These are phyloP conservation scores for Deinandra increscens DNA, from an alignment of 129 eudicot species.

Conservation along the genomic window DNA sequence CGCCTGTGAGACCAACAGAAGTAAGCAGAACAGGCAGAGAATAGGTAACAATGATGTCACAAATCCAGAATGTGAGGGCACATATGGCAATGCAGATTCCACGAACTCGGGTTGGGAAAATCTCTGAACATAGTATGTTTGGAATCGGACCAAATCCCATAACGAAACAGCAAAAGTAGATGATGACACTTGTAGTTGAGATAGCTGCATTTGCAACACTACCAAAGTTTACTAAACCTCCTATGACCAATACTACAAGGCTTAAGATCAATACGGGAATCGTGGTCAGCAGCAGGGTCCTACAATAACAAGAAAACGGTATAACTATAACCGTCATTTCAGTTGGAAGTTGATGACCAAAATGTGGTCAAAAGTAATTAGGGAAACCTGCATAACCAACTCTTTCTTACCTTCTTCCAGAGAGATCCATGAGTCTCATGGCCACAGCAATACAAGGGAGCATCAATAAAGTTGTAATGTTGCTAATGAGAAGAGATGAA, in stretches of 20 bases:
- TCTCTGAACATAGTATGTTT: slow-evolving; percentile 84
- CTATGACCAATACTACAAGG: slow-evolving; percentile 53
- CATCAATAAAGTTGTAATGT: slow-evolving; percentile 70
- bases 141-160: slow-evolving; percentile 96
- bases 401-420: slow-evolving; percentile 74
- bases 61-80: slow-evolving; percentile 75
- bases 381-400: too few species aligned
- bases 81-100: slow-evolving; percentile 93
- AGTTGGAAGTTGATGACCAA: background rate
- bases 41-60: slow-evolving; percentile 80
- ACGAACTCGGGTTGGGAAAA: slow-evolving; percentile 89
- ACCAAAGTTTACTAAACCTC: slow-evolving; percentile 54
- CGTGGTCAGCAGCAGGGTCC: slow-evolving; percentile 66
- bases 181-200: slow-evolving; percentile 66
- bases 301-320: slow-evolving; percentile 30
- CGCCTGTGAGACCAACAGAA: slow-evolving; percentile 79
- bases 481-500: slow-evolving; percentile 75
- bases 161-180: slow-evolving; percentile 79
- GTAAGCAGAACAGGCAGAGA: slow-evolving; percentile 71
- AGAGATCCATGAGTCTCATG: slow-evolving; percentile 91
- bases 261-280: slow-evolving; percentile 61
- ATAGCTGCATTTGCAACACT: slow-evolving; percentile 52
- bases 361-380: too few species aligned
- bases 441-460: slow-evolving; percentile 92
- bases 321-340: background rate